Evolutionary conservation across 768 basidiomycete genomes (phyloP).

Genomic region (Pulveroboletus sp.): DNA sequence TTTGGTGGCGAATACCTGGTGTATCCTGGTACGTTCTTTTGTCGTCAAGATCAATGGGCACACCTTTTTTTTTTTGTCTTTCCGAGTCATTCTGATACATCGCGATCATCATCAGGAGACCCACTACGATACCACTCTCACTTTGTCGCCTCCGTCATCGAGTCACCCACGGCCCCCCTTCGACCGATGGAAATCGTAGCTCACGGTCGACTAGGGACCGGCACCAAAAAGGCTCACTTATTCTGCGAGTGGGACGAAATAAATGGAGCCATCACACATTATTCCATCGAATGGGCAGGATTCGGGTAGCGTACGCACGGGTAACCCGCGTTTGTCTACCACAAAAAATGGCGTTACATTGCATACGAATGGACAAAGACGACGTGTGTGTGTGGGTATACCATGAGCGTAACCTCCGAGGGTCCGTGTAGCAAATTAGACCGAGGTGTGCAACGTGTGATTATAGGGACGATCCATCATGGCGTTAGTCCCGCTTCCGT

Average conservation of each 20-base stretch:
- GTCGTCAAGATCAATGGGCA: neutral
- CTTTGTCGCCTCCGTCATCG: conserved; percentile 81
- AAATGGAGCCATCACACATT: conserved; percentile 62
- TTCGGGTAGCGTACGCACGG: conserved; percentile 50
- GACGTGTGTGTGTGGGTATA: conserved; percentile 15
- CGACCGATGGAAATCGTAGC: conserved; percentile 94
- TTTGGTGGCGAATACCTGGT: conserved; percentile 97
- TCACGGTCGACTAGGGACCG: conserved; percentile 92
- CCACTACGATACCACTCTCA: conserved; percentile 96
- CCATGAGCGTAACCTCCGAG: neutral
- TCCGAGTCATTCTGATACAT: conserved; percentile 1
- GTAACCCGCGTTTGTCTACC: neutral
- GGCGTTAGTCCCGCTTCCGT: conserved; percentile 46
- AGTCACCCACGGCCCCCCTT: conserved; percentile 56
- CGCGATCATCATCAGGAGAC: conserved; percentile 80
- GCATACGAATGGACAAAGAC: conserved; percentile 6
- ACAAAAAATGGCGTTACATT: conserved; percentile 3
- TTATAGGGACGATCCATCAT: conserved; percentile 4
- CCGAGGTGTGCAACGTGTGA: conserved; percentile 5
- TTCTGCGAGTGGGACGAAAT: conserved; percentile 86
- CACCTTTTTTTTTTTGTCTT: neutral
- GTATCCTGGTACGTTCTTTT: conserved; percentile 73
- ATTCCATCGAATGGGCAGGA: conserved; percentile 88
- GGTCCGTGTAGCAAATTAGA: conserved; percentile 16
- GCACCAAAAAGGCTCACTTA: conserved; percentile 94